Evolutionary conservation across 2,329 filamentous ascomycete species (phyloP).

Genomic region (Sarocladiaceae sp.): DNA sequence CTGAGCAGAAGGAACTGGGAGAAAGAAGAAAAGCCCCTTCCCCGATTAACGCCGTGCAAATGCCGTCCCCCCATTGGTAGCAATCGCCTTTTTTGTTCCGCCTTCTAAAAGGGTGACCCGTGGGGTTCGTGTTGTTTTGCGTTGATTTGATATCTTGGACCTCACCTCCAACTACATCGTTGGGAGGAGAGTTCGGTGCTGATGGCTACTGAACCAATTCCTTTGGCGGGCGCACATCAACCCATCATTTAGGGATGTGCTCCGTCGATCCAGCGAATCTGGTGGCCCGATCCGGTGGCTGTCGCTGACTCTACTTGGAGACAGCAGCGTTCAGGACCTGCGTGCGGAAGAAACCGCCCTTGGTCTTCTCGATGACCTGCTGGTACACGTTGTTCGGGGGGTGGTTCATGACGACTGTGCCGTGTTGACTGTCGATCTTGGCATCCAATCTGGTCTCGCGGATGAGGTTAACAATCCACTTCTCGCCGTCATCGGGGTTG

Average conservation of each 20-base stretch:
- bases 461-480: slow-evolving; percentile 99
- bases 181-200: too few relatives aligned
- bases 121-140: neutral
- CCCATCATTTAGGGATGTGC: neutral
- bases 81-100: neutral
- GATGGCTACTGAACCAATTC: too few relatives aligned
- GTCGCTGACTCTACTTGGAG: slow-evolving; percentile 37
- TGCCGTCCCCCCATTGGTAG: slow-evolving; percentile 3
- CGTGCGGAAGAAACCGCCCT: slow-evolving; percentile 97
- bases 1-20: neutral
- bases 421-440: slow-evolving; percentile 99
- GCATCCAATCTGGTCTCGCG: slow-evolving; percentile 95
- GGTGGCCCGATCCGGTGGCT: neutral
- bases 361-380: slow-evolving; percentile 98
- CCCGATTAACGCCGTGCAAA: slow-evolving; percentile 11
- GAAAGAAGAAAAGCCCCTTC: slow-evolving; percentile 2
- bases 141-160: neutral
- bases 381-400: slow-evolving; percentile 98
- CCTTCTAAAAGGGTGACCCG: neutral
- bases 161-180: too few relatives aligned
- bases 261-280: neutral
- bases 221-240: too few relatives aligned
- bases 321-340: slow-evolving; percentile 79
- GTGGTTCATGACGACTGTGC: slow-evolving; percentile 99
- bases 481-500: slow-evolving; percentile 93